These are phyloP conservation scores for Lunasporangiospora selenospora DNA, from an alignment of 192 early-diverging fungal genomes.

Conservation along the genomic window DNA sequence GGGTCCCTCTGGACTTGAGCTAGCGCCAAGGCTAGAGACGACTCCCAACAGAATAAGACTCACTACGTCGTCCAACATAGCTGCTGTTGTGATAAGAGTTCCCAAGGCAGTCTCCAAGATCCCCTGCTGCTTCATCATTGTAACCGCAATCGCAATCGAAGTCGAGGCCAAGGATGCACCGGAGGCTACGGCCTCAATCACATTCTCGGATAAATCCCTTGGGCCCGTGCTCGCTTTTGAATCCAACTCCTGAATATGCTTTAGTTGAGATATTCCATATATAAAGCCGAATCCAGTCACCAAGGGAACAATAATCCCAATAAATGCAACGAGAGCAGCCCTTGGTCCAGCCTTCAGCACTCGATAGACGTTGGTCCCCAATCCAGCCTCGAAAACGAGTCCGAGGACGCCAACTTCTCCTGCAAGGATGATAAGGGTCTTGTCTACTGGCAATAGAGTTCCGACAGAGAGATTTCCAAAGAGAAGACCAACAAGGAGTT, in stretches of 20 bases:
- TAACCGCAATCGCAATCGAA: constrained; percentile 34
- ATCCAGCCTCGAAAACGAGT: constrained; percentile 31
- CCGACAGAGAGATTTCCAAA: constrained; percentile 25
- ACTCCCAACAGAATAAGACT: constrained; percentile 35
- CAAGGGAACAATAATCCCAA: constrained; percentile 26
- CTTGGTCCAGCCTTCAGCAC: constrained; percentile 6
- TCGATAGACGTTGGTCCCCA: constrained; percentile 5
- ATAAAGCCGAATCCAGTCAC: constrained; percentile 42
- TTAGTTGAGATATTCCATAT: constrained; percentile 7
- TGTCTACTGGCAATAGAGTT: constrained; percentile 17
- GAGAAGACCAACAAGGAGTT: constrained; percentile 25
- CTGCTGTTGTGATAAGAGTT: constrained; percentile 33
- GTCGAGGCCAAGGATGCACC: constrained; percentile 49
- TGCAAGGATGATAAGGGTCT: constrained; percentile 12
- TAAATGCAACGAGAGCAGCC: constrained; percentile 8
- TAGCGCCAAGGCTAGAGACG: constrained; percentile 22
- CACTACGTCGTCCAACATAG: constrained; percentile 36
- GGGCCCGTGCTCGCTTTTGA: constrained; percentile 2
- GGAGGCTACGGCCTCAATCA: constrained; percentile 20
- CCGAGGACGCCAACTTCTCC: constrained; percentile 35
- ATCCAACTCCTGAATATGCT: constrained; percentile 4
- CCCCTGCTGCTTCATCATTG: constrained; percentile 34
- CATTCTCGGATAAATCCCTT: not conserved
- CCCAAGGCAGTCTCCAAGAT: constrained; percentile 22
- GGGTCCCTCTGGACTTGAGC: not conserved